Percentiles rank a stretch among this genome's conserved stretches.
Evolutionary conservation across 176 grass and related monocot species (phyloP).

Genomic region (Carex scoparia): DNA sequence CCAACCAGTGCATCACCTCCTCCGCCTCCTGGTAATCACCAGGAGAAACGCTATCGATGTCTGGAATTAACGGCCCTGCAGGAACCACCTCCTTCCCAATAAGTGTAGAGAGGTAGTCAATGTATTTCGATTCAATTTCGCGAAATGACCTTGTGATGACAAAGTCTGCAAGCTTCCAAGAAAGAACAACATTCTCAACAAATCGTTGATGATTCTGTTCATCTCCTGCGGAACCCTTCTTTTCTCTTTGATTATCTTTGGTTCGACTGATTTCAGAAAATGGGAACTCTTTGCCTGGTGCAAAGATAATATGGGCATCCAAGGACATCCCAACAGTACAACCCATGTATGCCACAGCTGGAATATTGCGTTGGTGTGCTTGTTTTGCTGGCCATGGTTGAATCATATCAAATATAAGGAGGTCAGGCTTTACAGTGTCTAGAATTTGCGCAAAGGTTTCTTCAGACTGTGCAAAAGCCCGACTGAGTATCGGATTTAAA

Average conservation of each 20-base stretch:
- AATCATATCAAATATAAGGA: slow-evolving; percentile 59
- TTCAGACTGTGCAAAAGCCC: slow-evolving; percentile 49
- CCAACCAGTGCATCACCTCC: slow-evolving; percentile 39
- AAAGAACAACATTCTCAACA: slow-evolving; percentile 19
- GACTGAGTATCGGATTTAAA: slow-evolving; percentile 49
- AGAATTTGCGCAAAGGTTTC: slow-evolving; percentile 47
- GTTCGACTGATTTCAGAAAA: slow-evolving; percentile 34
- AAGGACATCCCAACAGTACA: slow-evolving; percentile 34
- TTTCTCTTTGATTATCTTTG: slow-evolving; percentile 31
- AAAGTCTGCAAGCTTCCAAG: slow-evolving; percentile 41
- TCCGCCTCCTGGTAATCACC: neutral
- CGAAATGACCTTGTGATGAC: slow-evolving; percentile 49
- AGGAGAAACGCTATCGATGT: neutral
- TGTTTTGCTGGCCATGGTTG: slow-evolving; percentile 55
- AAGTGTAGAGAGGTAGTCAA: slow-evolving; percentile 47
- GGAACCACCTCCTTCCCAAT: slow-evolving; percentile 52
- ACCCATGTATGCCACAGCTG: slow-evolving; percentile 32
- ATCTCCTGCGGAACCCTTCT: neutral
- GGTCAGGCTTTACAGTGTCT: slow-evolving; percentile 35
- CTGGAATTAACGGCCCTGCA: slow-evolving; percentile 37
- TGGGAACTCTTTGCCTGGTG: slow-evolving; percentile 15
- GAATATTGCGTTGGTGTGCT: slow-evolving; percentile 26
- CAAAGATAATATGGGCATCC: neutral
- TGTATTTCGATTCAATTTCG: slow-evolving; percentile 43
- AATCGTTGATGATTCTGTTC: slow-evolving; percentile 3